Evolutionary conservation across 202 grass and related monocot species (phyloP), one percentile per base, ranked within the genome.

Genomic region (Schoenoplectus tabernaemontani): DNA sequence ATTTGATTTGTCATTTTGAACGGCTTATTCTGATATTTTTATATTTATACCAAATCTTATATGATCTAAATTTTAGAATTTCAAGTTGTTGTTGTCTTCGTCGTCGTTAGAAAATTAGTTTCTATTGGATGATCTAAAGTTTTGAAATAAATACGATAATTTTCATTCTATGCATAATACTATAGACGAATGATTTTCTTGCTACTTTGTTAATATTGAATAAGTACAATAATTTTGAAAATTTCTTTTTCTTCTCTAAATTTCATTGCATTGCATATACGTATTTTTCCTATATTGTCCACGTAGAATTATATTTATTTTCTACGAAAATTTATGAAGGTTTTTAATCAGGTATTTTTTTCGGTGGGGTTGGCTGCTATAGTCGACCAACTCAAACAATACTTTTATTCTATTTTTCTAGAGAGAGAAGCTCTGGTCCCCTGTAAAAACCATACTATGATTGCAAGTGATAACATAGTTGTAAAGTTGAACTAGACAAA

Each of bases 401-500:
- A 32, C 69, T 33, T 73, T 74, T 53, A 33, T 74, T 53, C 46
- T 51, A 74, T 9, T 59, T 23, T 78, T 32, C 42, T 9, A 57
- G 53, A 78, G 48, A 62, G 56, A 63, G 38, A 61, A 44, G 17
- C 15, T 22, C 23, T 5, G 42, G 57, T 61, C 42, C 13, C 46
- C n/a, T 48, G n/a, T 43, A 28, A 13, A 43, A 59, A 38, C 75
- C 51, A 44, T 63, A 30, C 15, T 63, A 16, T 16, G 16, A 20
- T 79, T 44, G 13, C 42, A 46, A 79, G 38, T 62, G 77, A 30
- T n/a, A 19, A 63, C 53, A 38, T n/a, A 44, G 56, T 79, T 79
- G 77, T 79, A 79, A 79, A 79, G 77, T 61, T 32, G 76, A 60
- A 79, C 57, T 63, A 57, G 76, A 79, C 76, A 57, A 47, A 63